These are phyloP conservation scores for Dioszegia hungarica DNA, from an alignment of 768 basidiomycete species.

Conservation along the genomic window DNA sequence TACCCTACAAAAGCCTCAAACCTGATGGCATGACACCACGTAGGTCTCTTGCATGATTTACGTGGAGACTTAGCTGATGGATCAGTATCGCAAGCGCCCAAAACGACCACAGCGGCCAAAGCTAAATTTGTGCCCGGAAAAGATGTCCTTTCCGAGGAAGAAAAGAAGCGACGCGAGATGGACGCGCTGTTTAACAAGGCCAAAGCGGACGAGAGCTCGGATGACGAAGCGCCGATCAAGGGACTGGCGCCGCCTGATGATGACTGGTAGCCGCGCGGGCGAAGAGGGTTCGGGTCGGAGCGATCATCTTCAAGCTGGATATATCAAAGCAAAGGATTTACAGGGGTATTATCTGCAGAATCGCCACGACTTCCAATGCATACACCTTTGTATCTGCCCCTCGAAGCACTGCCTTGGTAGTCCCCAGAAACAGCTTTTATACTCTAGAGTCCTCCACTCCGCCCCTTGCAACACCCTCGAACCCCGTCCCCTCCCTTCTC, in stretches of 20 bases:
- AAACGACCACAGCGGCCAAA: conserved; percentile 25
- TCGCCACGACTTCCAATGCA: too few relatives aligned
- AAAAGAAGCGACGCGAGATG: conserved; percentile 45
- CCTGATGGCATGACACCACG: conserved; percentile 44
- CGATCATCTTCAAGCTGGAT: too few relatives aligned
- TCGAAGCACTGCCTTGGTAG: background rate
- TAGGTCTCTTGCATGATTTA: conserved; percentile 18
- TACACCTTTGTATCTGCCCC: too few relatives aligned
- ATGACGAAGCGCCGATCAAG: conserved; percentile 31
- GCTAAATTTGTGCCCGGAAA: conserved; percentile 27
- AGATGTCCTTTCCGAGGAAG: conserved; percentile 45
- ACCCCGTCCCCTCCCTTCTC: background rate
- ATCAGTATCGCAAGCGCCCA: conserved; percentile 49
- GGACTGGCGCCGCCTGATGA: conserved; percentile 39
- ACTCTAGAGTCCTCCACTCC: too few relatives aligned
- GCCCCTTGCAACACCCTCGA: background rate
- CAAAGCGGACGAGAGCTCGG: conserved; percentile 44
- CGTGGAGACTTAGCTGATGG: background rate
- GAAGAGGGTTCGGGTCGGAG: background rate
- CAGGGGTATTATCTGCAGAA: too few relatives aligned
- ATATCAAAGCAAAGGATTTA: background rate
- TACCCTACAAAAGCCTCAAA: conserved; percentile 24
- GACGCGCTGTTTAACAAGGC: conserved; percentile 47
- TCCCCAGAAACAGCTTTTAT: background rate
- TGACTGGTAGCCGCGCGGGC: conserved; percentile 29